Evolutionary conservation across 1,284 basidiomycete species (phyloP).

Genomic region (Cutaneotrichosporon sp.): DNA sequence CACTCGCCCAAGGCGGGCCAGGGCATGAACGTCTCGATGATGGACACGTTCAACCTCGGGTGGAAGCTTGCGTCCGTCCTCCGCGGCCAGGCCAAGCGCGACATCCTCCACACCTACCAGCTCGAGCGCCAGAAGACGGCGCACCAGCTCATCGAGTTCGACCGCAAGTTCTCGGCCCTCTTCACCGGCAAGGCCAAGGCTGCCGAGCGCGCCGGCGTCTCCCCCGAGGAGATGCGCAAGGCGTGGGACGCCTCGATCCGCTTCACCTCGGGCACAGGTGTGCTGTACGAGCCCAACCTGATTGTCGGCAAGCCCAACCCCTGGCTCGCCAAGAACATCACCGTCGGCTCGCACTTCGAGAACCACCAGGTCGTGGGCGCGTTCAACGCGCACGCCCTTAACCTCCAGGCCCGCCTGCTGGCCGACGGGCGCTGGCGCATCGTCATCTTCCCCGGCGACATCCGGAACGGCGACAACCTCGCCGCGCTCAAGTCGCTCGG

Average conservation of each 20-base stretch:
- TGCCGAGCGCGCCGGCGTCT: conserved; percentile 28
- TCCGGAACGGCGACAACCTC: conserved; percentile 54
- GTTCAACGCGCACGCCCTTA: conserved; percentile 63
- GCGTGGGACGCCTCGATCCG: conserved; percentile 24
- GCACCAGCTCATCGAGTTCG: conserved; percentile 75
- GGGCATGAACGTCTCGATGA: conserved; percentile 45
- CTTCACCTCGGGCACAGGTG: conserved; percentile 46
- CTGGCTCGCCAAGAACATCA: conserved; percentile 42
- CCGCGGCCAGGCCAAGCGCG: conserved; percentile 66
- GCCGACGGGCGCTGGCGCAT: conserved; percentile 73
- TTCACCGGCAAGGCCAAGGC: conserved; percentile 72
- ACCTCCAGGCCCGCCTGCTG: conserved; percentile 69
- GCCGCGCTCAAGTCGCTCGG: conserved; percentile 57
- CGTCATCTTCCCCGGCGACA: conserved; percentile 66
- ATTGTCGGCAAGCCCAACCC: conserved; percentile 9
- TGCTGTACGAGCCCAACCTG: conserved; percentile 39
- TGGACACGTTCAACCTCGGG: conserved; percentile 51
- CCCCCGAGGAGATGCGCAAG: conserved; percentile 50
- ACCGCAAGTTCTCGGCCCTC: conserved; percentile 69
- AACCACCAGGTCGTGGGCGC: conserved; percentile 59
- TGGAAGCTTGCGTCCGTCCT: conserved; percentile 57
- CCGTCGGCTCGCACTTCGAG: conserved; percentile 60
- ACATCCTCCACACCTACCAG: conserved; percentile 64
- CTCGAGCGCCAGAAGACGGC: conserved; percentile 29
- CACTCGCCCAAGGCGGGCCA: conserved; percentile 46